Conservation (phyloP, 2,329 filamentous ascomycete species). For the Colletotrichum chrysophilum region DNA sequence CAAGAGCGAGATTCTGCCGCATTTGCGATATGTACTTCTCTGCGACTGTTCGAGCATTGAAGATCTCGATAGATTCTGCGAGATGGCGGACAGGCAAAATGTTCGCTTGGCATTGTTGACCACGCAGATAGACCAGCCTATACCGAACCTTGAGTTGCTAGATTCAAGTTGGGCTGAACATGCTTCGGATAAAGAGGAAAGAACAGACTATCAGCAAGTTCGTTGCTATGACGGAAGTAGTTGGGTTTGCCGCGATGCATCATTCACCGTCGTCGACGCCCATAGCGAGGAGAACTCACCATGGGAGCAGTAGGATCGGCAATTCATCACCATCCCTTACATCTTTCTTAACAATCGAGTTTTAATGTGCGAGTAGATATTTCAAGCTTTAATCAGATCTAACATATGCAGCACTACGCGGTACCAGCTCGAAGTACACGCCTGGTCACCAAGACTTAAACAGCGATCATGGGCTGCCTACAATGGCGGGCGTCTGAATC, state of each 20-base stretch:
- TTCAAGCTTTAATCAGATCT: not conserved
- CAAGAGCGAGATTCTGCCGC: not conserved
- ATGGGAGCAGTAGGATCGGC: not conserved
- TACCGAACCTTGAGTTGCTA: not conserved
- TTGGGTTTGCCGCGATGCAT: not conserved
- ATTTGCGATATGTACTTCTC: not conserved
- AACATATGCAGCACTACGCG: not conserved
- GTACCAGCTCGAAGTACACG: not conserved
- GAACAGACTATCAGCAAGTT: accelerated
- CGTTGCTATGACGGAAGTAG: not conserved
- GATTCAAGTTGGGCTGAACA: not conserved
- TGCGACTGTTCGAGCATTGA: not conserved
- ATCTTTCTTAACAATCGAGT: not conserved
- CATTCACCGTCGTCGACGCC: not conserved
- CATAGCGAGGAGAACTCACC: not conserved
- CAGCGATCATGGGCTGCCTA: not conserved
- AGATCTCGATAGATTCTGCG: not conserved
- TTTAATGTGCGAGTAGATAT: not conserved
- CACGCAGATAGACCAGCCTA: not conserved
- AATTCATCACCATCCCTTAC: not conserved
- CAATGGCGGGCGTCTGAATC: not conserved
- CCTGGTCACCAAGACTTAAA: not conserved
- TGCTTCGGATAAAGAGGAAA: not conserved
- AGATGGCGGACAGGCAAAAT: not conserved
- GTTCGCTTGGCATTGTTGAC: not conserved